Conservation (phyloP, 2,329 filamentous ascomycete species). For the Trichoderma citrinoviride region DNA sequence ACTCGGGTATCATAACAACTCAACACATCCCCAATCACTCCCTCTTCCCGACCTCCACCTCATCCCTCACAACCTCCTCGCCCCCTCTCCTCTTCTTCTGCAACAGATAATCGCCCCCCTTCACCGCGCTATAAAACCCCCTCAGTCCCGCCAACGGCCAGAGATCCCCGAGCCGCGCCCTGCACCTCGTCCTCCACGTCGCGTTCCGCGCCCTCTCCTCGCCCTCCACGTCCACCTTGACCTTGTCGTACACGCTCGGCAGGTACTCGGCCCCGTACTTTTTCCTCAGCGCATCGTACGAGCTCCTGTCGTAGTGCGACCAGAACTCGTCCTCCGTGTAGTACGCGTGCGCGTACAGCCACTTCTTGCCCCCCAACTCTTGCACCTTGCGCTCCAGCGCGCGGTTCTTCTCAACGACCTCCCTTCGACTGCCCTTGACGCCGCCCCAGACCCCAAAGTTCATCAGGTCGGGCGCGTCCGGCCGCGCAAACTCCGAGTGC, state of each 20-base stretch:
- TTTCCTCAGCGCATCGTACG: constrained; percentile 57
- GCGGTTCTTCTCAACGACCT: constrained; percentile 55
- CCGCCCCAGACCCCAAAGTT: constrained; percentile 65
- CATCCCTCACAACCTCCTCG: constrained; percentile 2
- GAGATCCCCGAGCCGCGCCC: constrained; percentile 27
- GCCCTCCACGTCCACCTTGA: constrained; percentile 48
- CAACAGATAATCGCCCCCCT: constrained; percentile 48
- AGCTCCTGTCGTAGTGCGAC: constrained; percentile 57
- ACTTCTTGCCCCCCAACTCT: constrained; percentile 63
- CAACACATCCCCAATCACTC: not conserved
- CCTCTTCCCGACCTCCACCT: not conserved
- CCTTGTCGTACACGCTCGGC: constrained; percentile 67
- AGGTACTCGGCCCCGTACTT: constrained; percentile 59
- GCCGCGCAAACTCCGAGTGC: constrained; percentile 45
- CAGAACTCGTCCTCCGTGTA: constrained; percentile 69
- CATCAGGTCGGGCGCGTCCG: constrained; percentile 44
- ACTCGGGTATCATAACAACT: not conserved
- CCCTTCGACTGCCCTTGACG: constrained; percentile 40
- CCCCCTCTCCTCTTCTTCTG: constrained; percentile 35
- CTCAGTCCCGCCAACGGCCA: constrained; percentile 47
- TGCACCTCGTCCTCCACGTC: constrained; percentile 35
- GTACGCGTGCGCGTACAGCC: constrained; percentile 67
- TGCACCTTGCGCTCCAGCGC: constrained; percentile 58
- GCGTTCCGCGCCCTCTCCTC: constrained; percentile 33
- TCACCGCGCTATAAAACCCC: constrained; percentile 45